Conservation (phyloP, 1,284 basidiomycete species). For the Cryptococcus sp. region DNA sequence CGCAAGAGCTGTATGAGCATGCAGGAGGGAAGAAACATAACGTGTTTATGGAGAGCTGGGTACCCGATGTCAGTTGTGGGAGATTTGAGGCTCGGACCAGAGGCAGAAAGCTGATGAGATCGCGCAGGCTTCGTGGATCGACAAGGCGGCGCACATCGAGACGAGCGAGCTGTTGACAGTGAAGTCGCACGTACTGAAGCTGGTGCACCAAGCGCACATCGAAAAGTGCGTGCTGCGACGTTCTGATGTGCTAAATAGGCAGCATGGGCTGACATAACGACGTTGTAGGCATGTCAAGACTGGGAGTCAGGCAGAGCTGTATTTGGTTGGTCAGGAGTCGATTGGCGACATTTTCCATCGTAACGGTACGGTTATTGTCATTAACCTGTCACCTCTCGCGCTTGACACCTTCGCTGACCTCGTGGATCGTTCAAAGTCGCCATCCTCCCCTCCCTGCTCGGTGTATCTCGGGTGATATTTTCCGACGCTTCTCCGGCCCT, state of each 20-base stretch:
- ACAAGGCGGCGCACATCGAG: constrained; percentile 14
- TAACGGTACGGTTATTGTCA: constrained; percentile 7
- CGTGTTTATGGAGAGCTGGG: constrained; percentile 55
- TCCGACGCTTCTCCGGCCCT: constrained; percentile 45
- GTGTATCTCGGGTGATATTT: constrained; percentile 64
- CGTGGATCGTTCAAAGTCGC: neutral
- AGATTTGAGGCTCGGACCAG: no score
- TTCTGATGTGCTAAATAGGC: neutral
- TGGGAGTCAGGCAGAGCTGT: constrained; percentile 10
- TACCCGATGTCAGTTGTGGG: constrained; percentile 9
- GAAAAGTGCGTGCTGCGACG: constrained; percentile 30
- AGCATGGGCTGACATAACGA: neutral
- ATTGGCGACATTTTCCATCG: constrained; percentile 13
- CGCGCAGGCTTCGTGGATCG: constrained; percentile 15
- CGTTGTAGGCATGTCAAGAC: constrained; percentile 15
- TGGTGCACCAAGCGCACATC: constrained; percentile 32
- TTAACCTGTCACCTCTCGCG: neutral
- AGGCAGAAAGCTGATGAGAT: neutral
- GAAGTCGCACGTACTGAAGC: constrained; percentile 25
- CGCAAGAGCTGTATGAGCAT: constrained; percentile 77
- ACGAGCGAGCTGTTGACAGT: constrained; percentile 28
- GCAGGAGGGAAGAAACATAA: constrained; percentile 11
- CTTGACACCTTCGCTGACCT: constrained; percentile 9
- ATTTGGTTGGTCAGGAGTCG: neutral
- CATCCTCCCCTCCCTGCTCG: constrained; percentile 68